Base-by-base conservation (phyloP, 2,329 filamentous ascomycete genomes). In the Pyrenochaeta sp. region DNA sequence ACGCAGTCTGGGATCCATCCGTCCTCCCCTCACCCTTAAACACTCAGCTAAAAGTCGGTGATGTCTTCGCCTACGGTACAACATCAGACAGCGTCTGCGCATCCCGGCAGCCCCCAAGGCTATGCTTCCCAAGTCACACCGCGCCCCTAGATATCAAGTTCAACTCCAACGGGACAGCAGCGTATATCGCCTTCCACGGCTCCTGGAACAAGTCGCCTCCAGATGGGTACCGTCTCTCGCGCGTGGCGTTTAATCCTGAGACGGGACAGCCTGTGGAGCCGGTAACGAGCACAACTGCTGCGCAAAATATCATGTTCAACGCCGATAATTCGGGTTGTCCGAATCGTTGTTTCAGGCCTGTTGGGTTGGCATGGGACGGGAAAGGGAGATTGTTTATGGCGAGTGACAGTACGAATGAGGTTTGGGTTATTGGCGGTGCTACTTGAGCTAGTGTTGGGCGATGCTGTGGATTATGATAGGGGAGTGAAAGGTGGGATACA, bases 181-280 rank as follows among this genome's bases (percentile, higher is more conserved):
- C 87, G 0, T 91, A 85, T 72, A 78, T 92, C 27, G 81, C 85
- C 0, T 91, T 91, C 76, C 89, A 91, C 73, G 90, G 90, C 7
- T 88, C 84, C 74, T 91, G 56, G 87, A 55, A 70, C 45, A 56
- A 52, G 9, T 36, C n/a, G 5, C 58, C 60, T 25, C 56, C 67
- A 2, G 66, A 70, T 52, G 67, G 67, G 7, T 70, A 60, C 45
- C 52, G 67, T 15, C 45, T 71, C 13, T 60, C 55, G 45, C 55
- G 59, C n/a, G 58, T 71, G 13, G 54, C 52, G 13, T 54, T 67
- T 36, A 36, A 67, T 30, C 72, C 79, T 37, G 42, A 44, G n/a
- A 64, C 62, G 7, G 45, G 45, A 10, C 28, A 24, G 28, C 45
- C 45, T 34, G 19, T 34, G 30, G 65, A 65, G 44, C 56, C 61